Base-by-base conservation (phyloP, 1,284 basidiomycete genomes). In the Apiotrichum siamense region DNA sequence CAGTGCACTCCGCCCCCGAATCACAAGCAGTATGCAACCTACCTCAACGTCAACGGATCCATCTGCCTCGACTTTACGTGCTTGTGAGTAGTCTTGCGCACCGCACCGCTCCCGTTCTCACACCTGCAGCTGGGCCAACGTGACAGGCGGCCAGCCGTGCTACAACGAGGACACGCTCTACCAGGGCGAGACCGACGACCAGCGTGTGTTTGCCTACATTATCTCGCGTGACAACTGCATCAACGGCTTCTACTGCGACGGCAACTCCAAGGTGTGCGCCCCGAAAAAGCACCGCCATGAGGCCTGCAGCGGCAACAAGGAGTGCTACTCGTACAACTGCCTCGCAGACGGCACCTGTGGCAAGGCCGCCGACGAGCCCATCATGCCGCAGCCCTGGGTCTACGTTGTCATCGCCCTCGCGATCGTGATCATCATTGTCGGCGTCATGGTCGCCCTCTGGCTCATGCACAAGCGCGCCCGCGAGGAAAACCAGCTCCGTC, bases 301-400 rank as follows among this genome's bases (percentile, higher is more conserved):
- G 17, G 49, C 77, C 1, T 92, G 88, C 65, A 74, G 75, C 1
- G 87, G 83, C 15, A 86, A 90, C 74, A 91, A 90, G 72, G 86
- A 89, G 84, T 88, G 88, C 64, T 65, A 74, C 37, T 83, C 85
- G 1, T 86, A 81, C 77, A 89, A 90, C 71, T 91, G 88, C 70
- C 80, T 29, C 64, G 74, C n/a, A 17, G 73, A 73, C 50, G 80
- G 81, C 5, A 60, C 44, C 23, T 92, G 88, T 66, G 86, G 83
- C 24, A 62, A 68, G 40, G 74, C 80, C 23, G 79, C 83, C 10
- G 79, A 84, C 46, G 75, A 79, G 6, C 81, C 86, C n/a, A 78
- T 79, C 38, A 78, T 84, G 50, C 80, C 88, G 39, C 77, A 79
- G 4, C 66, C 74, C 15, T 88, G 82, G 80, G 82, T 88, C 4